A percentile compares a stretch with the other conserved stretches of the same genome.
Evolutionary conservation across 768 basidiomycete genomes (phyloP).

Genomic region (Daedaleopsis sinensis): DNA sequence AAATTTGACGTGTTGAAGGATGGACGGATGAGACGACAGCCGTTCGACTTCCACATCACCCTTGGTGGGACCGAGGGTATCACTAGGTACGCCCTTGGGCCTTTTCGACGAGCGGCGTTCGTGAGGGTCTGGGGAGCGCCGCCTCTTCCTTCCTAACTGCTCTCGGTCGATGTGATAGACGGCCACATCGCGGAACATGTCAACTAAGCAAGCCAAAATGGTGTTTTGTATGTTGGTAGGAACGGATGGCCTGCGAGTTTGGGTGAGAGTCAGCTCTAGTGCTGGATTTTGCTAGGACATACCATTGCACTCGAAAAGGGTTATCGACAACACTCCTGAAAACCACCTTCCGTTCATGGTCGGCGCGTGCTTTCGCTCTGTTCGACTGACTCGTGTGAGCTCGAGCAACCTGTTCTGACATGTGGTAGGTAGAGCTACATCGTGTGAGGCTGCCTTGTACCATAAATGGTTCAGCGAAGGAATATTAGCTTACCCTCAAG

Average conservation of each 20-base stretch:
- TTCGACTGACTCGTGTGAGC: slow-evolving; percentile 63
- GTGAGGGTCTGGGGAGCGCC: slow-evolving; percentile 23
- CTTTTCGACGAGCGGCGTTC: not conserved
- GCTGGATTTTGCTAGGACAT: not conserved
- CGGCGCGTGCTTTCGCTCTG: slow-evolving; percentile 52
- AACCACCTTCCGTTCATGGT: slow-evolving; percentile 58
- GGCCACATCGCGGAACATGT: slow-evolving; percentile 53
- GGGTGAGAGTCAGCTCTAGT: not conserved
- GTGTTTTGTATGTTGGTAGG: slow-evolving; percentile 65
- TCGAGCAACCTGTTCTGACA: slow-evolving; percentile 54
- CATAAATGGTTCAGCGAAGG: not conserved
- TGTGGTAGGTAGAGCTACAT: slow-evolving; percentile 22
- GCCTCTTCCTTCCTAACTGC: slow-evolving; percentile 43
- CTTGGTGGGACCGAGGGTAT: not conserved
- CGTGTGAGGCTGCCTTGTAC: not conserved
- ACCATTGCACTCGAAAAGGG: slow-evolving; percentile 76
- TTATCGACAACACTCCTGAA: slow-evolving; percentile 75
- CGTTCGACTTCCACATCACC: not conserved
- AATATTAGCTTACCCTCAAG: not conserved
- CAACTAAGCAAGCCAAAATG: slow-evolving; percentile 53
- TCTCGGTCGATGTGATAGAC: slow-evolving; percentile 42
- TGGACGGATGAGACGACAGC: not conserved
- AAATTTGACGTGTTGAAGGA: slow-evolving; percentile 52
- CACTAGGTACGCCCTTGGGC: not conserved
- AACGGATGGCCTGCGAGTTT: slow-evolving; percentile 37